Percentiles rank a stretch among this genome's conserved stretches.
Conservation (phyloP, 2,329 filamentous ascomycete genomes). For the Cladosporium halotolerans region DNA sequence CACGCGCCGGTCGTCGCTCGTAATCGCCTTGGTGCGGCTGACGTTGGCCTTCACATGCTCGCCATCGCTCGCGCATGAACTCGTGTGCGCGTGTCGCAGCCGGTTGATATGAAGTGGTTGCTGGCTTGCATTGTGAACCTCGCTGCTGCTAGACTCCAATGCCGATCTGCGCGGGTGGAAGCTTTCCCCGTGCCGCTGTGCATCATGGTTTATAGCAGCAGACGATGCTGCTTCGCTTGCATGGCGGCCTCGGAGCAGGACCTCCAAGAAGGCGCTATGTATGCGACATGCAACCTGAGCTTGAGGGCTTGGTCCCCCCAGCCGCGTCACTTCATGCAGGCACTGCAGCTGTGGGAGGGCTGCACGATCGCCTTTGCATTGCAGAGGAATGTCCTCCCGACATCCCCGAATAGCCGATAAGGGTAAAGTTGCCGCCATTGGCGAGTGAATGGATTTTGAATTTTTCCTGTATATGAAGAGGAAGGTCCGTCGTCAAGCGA, state of each 20-base stretch:
- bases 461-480: too few relatives aligned
- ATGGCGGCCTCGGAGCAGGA: neutral
- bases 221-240: slow-evolving; percentile 4
- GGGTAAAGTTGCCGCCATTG: neutral
- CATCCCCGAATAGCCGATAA: slow-evolving; percentile 1
- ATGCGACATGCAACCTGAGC: slow-evolving; percentile 1
- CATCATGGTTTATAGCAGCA: neutral
- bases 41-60: neutral
- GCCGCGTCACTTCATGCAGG: slow-evolving; percentile 9
- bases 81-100: too few relatives aligned
- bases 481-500: too few relatives aligned
- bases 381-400: slow-evolving; percentile 10
- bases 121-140: slow-evolving; percentile 4
- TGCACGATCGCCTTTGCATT: slow-evolving; percentile 5
- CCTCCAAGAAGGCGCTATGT: slow-evolving; percentile 1
- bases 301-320: neutral
- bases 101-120: slow-evolving; percentile 1
- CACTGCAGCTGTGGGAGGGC: neutral
- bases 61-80: neutral
- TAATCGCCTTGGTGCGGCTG: neutral
- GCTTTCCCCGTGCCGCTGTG: slow-evolving; percentile 3
- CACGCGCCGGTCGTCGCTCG: too few relatives aligned
- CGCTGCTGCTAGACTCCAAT: neutral
- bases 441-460: neutral
- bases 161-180: slow-evolving; percentile 3